A percentile compares a stretch with the other conserved stretches of the same genome.
Conservation (phyloP, 2,329 filamentous ascomycete genomes). For the Calonectria pseudoreteaudii region DNA sequence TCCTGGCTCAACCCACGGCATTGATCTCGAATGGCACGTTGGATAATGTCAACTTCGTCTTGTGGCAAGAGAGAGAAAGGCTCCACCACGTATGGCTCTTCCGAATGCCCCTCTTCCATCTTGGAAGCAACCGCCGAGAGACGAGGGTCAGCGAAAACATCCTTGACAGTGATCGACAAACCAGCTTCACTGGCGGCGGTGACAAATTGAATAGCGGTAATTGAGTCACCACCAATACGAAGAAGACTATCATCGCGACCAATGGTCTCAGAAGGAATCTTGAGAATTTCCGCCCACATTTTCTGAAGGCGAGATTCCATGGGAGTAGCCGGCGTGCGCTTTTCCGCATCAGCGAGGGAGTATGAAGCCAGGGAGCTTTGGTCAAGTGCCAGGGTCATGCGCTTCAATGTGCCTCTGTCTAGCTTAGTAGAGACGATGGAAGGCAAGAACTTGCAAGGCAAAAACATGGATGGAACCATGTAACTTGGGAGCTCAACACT, state of each 20-base stretch:
- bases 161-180: constrained; percentile 6
- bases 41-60: neutral
- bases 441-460: constrained; percentile 3
- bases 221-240: constrained; percentile 16
- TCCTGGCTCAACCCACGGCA: neutral
- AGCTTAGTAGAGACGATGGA: constrained; percentile 26
- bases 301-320: constrained; percentile 35
- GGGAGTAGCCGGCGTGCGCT: neutral
- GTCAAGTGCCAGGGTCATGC: constrained; percentile 8
- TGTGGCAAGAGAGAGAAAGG: neutral
- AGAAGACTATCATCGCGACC: constrained; percentile 1
- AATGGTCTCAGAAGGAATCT: constrained; percentile 45
- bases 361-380: constrained; percentile 23
- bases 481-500: constrained; percentile 22
- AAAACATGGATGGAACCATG: constrained; percentile 30
- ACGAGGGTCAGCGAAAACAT: constrained; percentile 12
- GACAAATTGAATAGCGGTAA: constrained; percentile 38
- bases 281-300: constrained; percentile 46
- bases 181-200: neutral
- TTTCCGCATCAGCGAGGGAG: constrained; percentile 6
- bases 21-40: neutral
- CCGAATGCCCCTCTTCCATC: neutral
- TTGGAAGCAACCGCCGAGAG: neutral
- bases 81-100: neutral
- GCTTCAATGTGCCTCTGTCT: constrained; percentile 16